Evolutionary conservation across 163 green algal species (phyloP).

Genomic region (Scenedesmus sp.): DNA sequence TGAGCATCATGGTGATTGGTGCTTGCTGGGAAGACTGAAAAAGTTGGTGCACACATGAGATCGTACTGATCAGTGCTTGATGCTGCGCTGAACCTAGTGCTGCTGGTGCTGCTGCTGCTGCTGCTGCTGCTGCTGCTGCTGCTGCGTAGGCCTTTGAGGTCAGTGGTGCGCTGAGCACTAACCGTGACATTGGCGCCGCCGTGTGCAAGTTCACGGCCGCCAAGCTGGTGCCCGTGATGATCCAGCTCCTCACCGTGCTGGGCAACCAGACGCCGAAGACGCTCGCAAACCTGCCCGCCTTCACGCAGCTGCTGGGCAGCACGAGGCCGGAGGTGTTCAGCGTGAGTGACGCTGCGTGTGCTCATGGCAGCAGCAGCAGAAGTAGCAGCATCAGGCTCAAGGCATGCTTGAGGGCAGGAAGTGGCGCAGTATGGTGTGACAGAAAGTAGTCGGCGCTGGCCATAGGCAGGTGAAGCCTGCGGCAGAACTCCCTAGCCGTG

Average conservation of each 20-base stretch:
- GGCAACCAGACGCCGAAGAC: not conserved
- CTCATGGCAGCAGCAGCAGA: not conserved
- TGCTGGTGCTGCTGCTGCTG: not conserved
- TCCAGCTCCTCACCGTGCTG: not conserved
- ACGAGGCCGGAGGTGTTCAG: not conserved
- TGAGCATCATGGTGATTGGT: too few species aligned
- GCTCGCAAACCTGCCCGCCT: conserved; percentile 15
- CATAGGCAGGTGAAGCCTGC: too few species aligned
- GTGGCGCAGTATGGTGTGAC: not conserved
- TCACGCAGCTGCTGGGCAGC: not conserved
- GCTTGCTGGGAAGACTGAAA: too few species aligned
- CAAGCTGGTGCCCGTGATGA: conserved; percentile 10
- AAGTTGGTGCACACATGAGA: too few species aligned
- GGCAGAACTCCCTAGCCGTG: too few species aligned
- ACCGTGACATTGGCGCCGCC: conserved; percentile 14
- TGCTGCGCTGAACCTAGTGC: not conserved
- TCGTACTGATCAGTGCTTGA: too few species aligned
- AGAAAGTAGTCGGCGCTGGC: too few species aligned
- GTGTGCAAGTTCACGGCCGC: conserved; percentile 47
- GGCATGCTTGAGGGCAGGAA: too few species aligned
- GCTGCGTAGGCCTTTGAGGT: not conserved
- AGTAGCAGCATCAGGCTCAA: not conserved
- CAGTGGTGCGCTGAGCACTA: not conserved
- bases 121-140: not conserved
- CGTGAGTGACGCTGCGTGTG: not conserved